Percentiles rank a stretch among this genome's conserved stretches.
Conservation (phyloP, 2,329 filamentous ascomycete genomes). For the Pseudogymnoascus sp. region DNA sequence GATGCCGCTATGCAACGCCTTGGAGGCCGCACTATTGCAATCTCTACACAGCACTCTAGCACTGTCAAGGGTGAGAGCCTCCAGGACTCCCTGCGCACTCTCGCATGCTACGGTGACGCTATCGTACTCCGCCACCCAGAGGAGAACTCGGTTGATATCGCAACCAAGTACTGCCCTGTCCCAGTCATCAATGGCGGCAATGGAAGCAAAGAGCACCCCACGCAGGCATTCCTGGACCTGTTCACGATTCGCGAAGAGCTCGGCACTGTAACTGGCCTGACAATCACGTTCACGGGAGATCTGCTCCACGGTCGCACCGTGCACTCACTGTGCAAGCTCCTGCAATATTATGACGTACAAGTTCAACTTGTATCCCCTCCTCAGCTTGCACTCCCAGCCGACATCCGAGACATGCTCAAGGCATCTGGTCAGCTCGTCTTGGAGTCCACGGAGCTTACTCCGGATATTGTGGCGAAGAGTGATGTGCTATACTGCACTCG, state of each 20-base stretch:
- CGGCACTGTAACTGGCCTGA: conserved; percentile 88
- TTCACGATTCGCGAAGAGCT: conserved; percentile 98
- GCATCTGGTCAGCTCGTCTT: conserved; percentile 65
- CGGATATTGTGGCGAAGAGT: conserved; percentile 75
- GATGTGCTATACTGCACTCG: conserved; percentile 97
- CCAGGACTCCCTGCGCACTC: conserved; percentile 85
- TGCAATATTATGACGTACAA: conserved; percentile 90
- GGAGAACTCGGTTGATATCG: conserved; percentile 69
- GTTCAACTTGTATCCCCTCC: conserved; percentile 86
- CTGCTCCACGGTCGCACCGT: conserved; percentile 89
- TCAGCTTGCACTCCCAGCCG: conserved; percentile 65
- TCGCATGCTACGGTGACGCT: conserved; percentile 90
- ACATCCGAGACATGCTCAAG: conserved; percentile 64
- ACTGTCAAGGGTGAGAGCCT: conserved; percentile 91
- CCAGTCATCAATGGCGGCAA: conserved; percentile 97
- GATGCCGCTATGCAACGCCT: conserved; percentile 98
- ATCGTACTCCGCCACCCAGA: conserved; percentile 92
- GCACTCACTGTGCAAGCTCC: conserved; percentile 87
- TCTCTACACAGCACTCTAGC: conserved; percentile 77
- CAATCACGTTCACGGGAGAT: conserved; percentile 92
- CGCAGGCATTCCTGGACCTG: conserved; percentile 92
- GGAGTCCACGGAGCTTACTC: conserved; percentile 71
- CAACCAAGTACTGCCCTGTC: conserved; percentile 78
- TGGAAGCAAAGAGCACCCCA: conserved; percentile 91
- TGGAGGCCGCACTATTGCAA: conserved; percentile 74